Base-by-base conservation (phyloP, 108 stramenopile species). In the Pseudonitzschia delicatissima region DNA sequence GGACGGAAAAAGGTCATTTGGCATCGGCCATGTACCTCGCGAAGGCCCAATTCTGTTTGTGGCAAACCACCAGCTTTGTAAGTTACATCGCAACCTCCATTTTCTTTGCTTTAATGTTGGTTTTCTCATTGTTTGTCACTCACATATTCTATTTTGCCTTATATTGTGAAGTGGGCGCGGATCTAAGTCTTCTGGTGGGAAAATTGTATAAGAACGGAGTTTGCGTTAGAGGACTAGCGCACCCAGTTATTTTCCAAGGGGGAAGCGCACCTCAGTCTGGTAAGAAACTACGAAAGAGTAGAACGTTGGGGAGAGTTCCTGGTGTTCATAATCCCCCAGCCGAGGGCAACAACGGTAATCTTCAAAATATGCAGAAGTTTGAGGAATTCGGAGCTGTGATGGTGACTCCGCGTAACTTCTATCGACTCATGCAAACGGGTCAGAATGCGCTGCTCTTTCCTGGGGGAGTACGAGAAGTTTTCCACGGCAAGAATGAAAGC, bases 361-460 rank as follows among this genome's bases (percentile, higher is more conserved):
- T 39, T 55, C 26, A 12, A 44, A 71, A 36, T 26, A n/a, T 52
- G 11, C 31, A 34, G 27, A 69, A 82, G 28, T 96, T 92, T 61
- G 69, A 79, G 40, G 73, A 72, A 50, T 96, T 94, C 72, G 97
- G 97, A 27, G 95, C 96, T 12, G 96, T 98, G 26, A 87, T 77
- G 71, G 97, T 98, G 29, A 80, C 91, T 3, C 97, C 97, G 13
- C 64, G 84, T 18, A 96, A 96, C 66, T 93, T 89, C 78, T 94
- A 90, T 52, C 77, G 85, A 36, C 80, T 98, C 8, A 68, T 98
- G 67, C 86, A 95, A 67, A 76, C 87, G 0, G 82, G 82, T 17
- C 92, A 96, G 71, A 79, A 84, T 37, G 86, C 75, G 4, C 63
- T 98, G 36, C 84, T 98, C 12, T 98, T 93, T 67, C 97, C 97